These are phyloP conservation scores for Lizonia empirigonia DNA, from an alignment of 2,329 filamentous ascomycete species.

Conservation along the genomic window DNA sequence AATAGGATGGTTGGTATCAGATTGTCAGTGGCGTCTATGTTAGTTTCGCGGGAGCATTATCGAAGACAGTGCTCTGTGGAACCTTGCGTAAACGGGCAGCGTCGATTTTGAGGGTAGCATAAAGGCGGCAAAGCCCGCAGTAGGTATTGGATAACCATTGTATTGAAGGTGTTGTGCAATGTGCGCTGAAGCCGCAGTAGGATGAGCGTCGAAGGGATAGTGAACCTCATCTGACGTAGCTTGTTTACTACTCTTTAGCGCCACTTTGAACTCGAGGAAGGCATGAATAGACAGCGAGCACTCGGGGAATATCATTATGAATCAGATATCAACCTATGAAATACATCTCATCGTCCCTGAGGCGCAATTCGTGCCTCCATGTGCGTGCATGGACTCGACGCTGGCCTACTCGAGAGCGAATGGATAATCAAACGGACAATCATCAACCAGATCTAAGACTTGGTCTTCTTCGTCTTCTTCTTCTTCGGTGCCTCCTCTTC, in stretches of 20 bases:
- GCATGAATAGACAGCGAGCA: not conserved
- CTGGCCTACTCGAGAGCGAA: not conserved
- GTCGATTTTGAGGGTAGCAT: not conserved
- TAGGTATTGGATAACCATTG: not conserved
- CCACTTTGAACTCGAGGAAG: not conserved
- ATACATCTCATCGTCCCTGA: not conserved
- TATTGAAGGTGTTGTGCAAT: not conserved
- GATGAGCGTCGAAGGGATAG: not conserved
- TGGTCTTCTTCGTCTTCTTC: slow-evolving; percentile 26
- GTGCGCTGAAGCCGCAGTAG: slow-evolving; percentile 1
- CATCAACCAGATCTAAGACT: slow-evolving; percentile 5
- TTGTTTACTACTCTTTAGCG: slow-evolving; percentile 1
- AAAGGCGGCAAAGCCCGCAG: not conserved
- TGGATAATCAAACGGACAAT: not conserved
- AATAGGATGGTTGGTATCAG: not conserved
- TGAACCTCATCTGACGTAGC: not conserved
- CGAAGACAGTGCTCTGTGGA: too few relatives aligned
- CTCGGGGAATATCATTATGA: not conserved
- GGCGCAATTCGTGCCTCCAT: not conserved
- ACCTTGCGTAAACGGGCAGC: too few relatives aligned
- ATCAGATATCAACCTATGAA: not conserved
- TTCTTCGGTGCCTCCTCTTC: slow-evolving; percentile 25
- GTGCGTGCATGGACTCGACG: not conserved
- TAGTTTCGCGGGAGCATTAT: not conserved
- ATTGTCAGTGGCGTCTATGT: not conserved